These are phyloP conservation scores for Pseudogymnoascus verrucosus DNA, from an alignment of 2,329 filamentous ascomycete species.

Conservation along the genomic window DNA sequence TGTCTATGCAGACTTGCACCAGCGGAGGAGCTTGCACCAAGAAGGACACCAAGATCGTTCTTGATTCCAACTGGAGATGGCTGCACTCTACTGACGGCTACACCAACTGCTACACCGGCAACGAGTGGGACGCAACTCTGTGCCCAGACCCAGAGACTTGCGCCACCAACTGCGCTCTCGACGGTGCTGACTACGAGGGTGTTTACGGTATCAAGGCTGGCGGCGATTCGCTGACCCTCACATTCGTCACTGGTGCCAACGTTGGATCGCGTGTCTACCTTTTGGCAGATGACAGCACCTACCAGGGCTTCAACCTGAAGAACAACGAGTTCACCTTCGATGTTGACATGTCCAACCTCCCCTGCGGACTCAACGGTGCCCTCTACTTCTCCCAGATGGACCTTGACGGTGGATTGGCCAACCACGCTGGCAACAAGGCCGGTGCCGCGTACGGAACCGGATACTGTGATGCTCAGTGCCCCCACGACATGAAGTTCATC, in stretches of 20 bases:
- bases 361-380: slow-evolving; percentile 62
- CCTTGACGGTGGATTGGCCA: slow-evolving; percentile 45
- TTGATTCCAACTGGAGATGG: slow-evolving; percentile 50
- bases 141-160: slow-evolving; percentile 34
- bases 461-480: slow-evolving; percentile 53
- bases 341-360: slow-evolving; percentile 57
- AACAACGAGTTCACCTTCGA: slow-evolving; percentile 63
- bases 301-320: slow-evolving; percentile 55
- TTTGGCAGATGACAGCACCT: slow-evolving; percentile 50
- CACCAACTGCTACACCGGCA: slow-evolving; percentile 27
- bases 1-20: slow-evolving; percentile 42
- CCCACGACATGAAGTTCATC: slow-evolving; percentile 40
- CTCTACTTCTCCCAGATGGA: slow-evolving; percentile 57
- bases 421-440: slow-evolving; percentile 41
- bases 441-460: slow-evolving; percentile 52
- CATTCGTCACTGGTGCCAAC: slow-evolving; percentile 45
- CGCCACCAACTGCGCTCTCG: slow-evolving; percentile 40
- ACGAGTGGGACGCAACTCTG: slow-evolving; percentile 33
- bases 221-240: slow-evolving; percentile 41
- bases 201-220: slow-evolving; percentile 45
- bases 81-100: slow-evolving; percentile 36
- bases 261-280: slow-evolving; percentile 51
- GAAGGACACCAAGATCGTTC: slow-evolving; percentile 37
- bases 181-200: slow-evolving; percentile 40
- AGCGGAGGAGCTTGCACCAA: slow-evolving; percentile 36